These are phyloP conservation scores for Corchorus olitorius DNA, from an alignment of 345 rosid species.

Conservation along the genomic window DNA sequence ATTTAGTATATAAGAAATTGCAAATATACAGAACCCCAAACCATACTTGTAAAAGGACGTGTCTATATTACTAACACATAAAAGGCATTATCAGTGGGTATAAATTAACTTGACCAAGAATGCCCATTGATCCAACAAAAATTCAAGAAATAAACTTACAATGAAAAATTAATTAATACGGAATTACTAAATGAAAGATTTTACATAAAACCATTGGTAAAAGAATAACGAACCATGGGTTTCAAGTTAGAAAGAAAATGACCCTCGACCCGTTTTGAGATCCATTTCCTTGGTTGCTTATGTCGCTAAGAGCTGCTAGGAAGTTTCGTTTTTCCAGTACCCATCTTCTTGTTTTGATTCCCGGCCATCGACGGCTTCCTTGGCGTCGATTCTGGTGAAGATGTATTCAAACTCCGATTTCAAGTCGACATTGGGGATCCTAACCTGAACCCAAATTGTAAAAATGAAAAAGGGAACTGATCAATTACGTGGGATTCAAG, in stretches of 20 bases:
- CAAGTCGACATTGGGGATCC: not conserved
- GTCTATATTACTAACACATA: not conserved
- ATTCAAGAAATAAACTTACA: conserved; percentile 6
- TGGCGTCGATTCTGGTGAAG: conserved; percentile 9
- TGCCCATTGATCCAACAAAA: not conserved
- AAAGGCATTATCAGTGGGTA: too few relatives aligned
- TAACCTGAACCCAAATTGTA: not conserved
- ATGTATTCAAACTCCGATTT: conserved; percentile 2
- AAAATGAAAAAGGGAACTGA: not conserved
- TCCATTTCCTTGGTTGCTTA: not conserved
- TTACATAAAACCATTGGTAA: not conserved
- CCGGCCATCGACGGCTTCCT: conserved; percentile 1
- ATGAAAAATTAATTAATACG: not conserved
- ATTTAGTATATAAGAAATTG: too few relatives aligned
- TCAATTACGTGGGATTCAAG: conserved; percentile 15
- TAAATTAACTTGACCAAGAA: not conserved
- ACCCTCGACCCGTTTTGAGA: not conserved
- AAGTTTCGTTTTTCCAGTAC: not conserved
- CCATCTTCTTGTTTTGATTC: conserved; percentile 13
- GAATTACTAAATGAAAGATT: too few relatives aligned
- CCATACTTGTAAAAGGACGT: too few relatives aligned
- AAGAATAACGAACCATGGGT: not conserved
- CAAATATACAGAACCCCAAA: too few relatives aligned
- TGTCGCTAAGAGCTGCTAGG: conserved; percentile 9
- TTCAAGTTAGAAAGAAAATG: not conserved